phyloP scores from a whole-genome alignment of 768 basidiomycete species.

The Butyriboletus loyo region DNA sequence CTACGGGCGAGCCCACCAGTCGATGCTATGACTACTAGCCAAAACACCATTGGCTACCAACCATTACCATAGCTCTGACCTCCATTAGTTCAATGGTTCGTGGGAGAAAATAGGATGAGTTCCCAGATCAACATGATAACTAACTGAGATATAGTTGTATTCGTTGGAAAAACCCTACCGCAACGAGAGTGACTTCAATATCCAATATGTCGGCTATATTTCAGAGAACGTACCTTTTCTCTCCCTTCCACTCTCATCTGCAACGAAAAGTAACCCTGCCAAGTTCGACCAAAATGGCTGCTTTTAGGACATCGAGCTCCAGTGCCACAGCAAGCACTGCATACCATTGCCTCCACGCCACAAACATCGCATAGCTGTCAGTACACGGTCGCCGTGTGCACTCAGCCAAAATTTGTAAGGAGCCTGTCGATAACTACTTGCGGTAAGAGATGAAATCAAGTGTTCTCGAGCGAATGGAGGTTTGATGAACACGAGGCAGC shows the following conservation, averaged over 20 bases:
- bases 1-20: not conserved
- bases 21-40: not conserved
- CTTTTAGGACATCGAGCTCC: not conserved
- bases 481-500: not conserved
- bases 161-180: not conserved
- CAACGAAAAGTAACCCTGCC: not conserved
- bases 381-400: not conserved
- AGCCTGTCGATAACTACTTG: not conserved
- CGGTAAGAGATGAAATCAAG: not conserved
- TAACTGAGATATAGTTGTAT: not conserved
- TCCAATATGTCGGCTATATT: not conserved
- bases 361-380: slow-evolving; percentile 2
- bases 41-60: slow-evolving; percentile 2
- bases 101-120: slow-evolving; percentile 5
- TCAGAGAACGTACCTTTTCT: slow-evolving; percentile 3
- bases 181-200: not conserved
- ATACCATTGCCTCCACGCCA: slow-evolving; percentile 7
- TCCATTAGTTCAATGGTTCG: not conserved
- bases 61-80: not conserved
- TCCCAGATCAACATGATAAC: not conserved
- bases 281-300: not conserved
- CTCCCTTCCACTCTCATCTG: not conserved
- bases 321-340: slow-evolving; percentile 18
- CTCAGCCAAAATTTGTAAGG: not conserved
- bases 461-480: not conserved